Percentiles rank a stretch among this genome's conserved stretches.
Evolutionary conservation across 176 grass and related monocot species (phyloP).

Genomic region (Raddia guianensis): DNA sequence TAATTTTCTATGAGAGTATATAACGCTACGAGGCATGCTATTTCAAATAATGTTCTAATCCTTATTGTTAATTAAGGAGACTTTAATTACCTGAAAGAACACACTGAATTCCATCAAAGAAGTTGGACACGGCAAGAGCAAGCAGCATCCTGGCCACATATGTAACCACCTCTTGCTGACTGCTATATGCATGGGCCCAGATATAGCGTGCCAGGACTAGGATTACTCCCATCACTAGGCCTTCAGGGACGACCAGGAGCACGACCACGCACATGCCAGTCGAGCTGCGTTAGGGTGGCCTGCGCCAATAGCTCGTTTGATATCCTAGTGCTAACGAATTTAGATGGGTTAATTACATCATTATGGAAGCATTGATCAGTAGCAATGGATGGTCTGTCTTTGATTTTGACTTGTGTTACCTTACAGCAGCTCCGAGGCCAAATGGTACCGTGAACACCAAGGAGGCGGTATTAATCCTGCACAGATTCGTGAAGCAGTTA

Average conservation of each 20-base stretch:
- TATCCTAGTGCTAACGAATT: conserved; percentile 46
- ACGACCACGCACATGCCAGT: conserved; percentile 39
- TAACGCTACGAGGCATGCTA: no score
- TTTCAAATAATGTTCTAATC: no score
- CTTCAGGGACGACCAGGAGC: no score
- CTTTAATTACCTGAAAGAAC: conserved; percentile 61
- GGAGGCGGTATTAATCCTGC: conserved; percentile 55
- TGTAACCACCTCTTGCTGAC: conserved; percentile 52
- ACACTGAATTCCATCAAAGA: conserved; percentile 62
- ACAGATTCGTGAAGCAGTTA: neutral
- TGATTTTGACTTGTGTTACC: conserved; percentile 17
- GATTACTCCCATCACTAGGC: no score
- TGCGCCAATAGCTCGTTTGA: conserved; percentile 69
- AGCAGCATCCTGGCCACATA: conserved; percentile 59
- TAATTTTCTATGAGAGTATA: no score
- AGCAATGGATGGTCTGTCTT: no score
- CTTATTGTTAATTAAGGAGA: no score
- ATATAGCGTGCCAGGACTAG: conserved; percentile 49
- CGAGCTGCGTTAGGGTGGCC: conserved; percentile 38
- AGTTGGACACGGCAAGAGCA: conserved; percentile 53
- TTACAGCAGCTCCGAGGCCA: conserved; percentile 59
- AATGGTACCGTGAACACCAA: conserved; percentile 57
- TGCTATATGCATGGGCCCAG: conserved; percentile 74
- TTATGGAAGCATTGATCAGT: no score
- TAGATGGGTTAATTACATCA: no score